Percentiles rank a stretch among this genome's conserved stretches.
Evolutionary conservation across 331 rosid genomes (phyloP).

Genomic region (Quercus phellos): DNA sequence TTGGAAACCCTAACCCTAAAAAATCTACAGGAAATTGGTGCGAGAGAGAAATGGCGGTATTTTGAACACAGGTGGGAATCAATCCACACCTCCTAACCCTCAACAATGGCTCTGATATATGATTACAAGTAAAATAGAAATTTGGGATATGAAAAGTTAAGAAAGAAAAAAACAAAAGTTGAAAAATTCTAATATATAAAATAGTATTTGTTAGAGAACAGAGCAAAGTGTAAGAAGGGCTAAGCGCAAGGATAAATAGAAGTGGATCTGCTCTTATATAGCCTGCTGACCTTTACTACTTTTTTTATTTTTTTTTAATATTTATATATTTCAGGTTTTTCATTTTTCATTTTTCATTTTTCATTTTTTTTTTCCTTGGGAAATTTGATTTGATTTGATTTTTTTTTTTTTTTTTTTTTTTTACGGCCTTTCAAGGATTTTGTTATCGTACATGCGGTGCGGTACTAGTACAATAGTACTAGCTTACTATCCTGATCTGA

Average conservation of each 20-base stretch:
- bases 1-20: slow-evolving; percentile 35
- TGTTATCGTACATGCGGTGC: too few relatives aligned
- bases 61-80: slow-evolving; percentile 41
- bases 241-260: slow-evolving; percentile 42
- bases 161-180: slow-evolving; percentile 1
- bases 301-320: too few relatives aligned
- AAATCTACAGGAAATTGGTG: not conserved
- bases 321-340: not conserved
- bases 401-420: too few relatives aligned
- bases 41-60: slow-evolving; percentile 36
- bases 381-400: too few relatives aligned
- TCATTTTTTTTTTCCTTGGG: too few relatives aligned
- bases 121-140: slow-evolving; percentile 22
- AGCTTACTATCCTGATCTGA: too few relatives aligned
- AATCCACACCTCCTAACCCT: slow-evolving; percentile 87
- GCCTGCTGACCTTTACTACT: not conserved
- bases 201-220: slow-evolving; percentile 5
- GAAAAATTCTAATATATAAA: slow-evolving; percentile 11
- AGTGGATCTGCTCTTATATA: slow-evolving; percentile 15
- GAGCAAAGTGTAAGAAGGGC: slow-evolving; percentile 39
- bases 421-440: too few relatives aligned
- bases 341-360: not conserved
- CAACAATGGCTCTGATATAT: slow-evolving; percentile 42
- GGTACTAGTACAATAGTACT: too few relatives aligned
- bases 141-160: not conserved